Percentiles rank a stretch among this genome's conserved stretches.
These are phyloP conservation scores for Cladosporium cucumerinum DNA, from an alignment of 2,329 filamentous ascomycete species.

Conservation along the genomic window DNA sequence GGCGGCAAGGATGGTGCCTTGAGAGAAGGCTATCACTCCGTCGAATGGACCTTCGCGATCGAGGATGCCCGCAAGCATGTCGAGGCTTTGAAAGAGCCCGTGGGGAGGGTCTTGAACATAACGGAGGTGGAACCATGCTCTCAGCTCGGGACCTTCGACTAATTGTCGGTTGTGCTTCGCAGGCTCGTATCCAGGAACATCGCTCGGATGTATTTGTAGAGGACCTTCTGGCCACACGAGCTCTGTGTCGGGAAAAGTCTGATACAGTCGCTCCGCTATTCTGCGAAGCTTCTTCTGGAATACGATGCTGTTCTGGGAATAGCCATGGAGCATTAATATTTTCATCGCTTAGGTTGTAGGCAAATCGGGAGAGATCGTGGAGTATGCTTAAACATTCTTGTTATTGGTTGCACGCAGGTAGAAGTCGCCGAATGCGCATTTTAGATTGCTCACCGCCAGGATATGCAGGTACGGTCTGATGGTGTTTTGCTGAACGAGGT, in stretches of 20 bases:
- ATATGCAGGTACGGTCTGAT: neutral
- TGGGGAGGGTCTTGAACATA: neutral
- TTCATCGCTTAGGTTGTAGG: conserved; percentile 8
- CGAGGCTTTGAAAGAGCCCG: conserved; percentile 67
- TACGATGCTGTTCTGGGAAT: conserved; percentile 80
- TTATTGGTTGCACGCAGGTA: neutral
- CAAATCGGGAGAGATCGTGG: neutral
- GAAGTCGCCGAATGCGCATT: neutral
- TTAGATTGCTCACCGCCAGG: neutral
- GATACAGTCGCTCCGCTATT: conserved; percentile 74
- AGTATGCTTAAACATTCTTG: neutral
- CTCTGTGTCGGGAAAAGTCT: conserved; percentile 57
- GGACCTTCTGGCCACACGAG: conserved; percentile 49
- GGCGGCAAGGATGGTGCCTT: conserved; percentile 70
- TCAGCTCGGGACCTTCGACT: neutral
- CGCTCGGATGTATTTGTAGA: conserved; percentile 41
- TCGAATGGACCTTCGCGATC: conserved; percentile 65
- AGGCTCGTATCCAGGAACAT: conserved; percentile 40
- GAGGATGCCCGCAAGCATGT: conserved; percentile 59
- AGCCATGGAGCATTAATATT: conserved; percentile 51
- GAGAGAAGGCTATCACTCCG: conserved; percentile 77
- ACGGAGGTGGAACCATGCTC: conserved; percentile 14
- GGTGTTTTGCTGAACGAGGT: neutral
- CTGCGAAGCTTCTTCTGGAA: conserved; percentile 89
- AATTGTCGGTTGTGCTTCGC: neutral